Base-by-base conservation (phyloP, 345 rosid species). In the Corchorus capsularis region DNA sequence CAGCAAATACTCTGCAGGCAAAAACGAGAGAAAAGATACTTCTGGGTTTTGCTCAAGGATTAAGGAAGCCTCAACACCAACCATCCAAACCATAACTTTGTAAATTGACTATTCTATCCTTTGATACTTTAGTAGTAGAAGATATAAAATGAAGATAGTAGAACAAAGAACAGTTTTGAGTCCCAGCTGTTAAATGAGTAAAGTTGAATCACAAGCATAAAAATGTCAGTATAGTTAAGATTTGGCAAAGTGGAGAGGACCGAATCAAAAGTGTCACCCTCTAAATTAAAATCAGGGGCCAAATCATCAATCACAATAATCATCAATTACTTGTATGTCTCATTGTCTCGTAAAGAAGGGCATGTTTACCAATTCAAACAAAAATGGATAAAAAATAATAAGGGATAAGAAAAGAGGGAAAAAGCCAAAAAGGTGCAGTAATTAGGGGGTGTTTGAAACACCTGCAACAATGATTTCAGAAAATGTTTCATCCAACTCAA, bases 401-500 rank as follows among this genome's bases (percentile, higher is more conserved):
- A 52, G 5, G 27, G 27, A 27, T 27, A 27, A 27, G 27, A 27
- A 43, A 19, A 22, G 32, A 14, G 32, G 17, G 8, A 52, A n/a
- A n/a, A n/a, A n/a, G n/a, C n/a, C n/a, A n/a, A n/a, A 4, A 14
- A 14, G 57, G 22, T 20, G 72, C 15, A 15, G 57, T 47, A 34
- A n/a, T 17, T 17, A 8, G 12, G 50, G 47, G 69, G 71, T 12
- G 52, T 46, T 13, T 52, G 32, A 61, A 49, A 32, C 49, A 72
- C 32, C 49, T 46, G 35, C 3, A n/a, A 59, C 22, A 15, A 45
- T 32, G 76, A 19, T 66, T 75, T 55, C 64, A 3, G 15, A 69
- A 62, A 41, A 53, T 65, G 75, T 46, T 67, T 27, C 63, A 53
- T 79, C 72, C 68, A 73, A 57, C 47, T 63, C 56, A 61, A 27